Conservation (phyloP, 2,329 filamentous ascomycete species). For the Zarea fungicola region DNA sequence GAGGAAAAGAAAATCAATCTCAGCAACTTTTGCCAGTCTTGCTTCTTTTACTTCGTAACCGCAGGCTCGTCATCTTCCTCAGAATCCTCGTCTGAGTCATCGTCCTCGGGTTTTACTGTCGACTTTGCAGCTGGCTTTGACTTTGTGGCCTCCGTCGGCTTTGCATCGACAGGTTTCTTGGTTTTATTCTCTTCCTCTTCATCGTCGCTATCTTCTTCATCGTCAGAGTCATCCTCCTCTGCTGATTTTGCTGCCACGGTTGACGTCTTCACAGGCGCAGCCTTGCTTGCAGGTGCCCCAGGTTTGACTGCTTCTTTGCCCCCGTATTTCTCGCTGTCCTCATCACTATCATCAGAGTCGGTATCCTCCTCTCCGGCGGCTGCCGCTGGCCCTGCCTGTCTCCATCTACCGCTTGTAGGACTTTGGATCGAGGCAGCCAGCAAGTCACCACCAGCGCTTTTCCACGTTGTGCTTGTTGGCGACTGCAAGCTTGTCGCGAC, state of each 20-base stretch:
- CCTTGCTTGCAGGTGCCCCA: conserved; percentile 21
- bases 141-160: background rate
- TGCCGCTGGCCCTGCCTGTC: background rate
- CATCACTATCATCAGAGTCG: conserved; percentile 13
- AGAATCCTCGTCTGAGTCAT: conserved; percentile 23
- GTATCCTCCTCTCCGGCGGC: background rate
- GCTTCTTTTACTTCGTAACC: conserved; percentile 20
- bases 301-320: conserved; percentile 7
- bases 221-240: conserved; percentile 21
- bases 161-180: background rate
- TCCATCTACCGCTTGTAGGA: conserved; percentile 14
- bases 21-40: background rate
- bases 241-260: conserved; percentile 19
- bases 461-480: conserved; percentile 36
- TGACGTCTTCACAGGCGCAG: background rate
- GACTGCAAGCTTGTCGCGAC: conserved; percentile 30
- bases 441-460: conserved; percentile 16
- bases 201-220: conserved; percentile 20
- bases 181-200: conserved; percentile 8
- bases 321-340: conserved; percentile 12
- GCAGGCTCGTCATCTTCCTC: conserved; percentile 20
- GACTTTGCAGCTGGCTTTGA: conserved; percentile 19
- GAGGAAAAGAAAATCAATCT: too few relatives aligned
- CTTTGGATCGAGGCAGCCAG: conserved; percentile 18
- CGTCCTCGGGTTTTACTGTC: conserved; percentile 21